Percentiles rank a stretch among this genome's conserved stretches.
Conservation (phyloP, 2,329 filamentous ascomycete species). For the Dendryphion nanum region DNA sequence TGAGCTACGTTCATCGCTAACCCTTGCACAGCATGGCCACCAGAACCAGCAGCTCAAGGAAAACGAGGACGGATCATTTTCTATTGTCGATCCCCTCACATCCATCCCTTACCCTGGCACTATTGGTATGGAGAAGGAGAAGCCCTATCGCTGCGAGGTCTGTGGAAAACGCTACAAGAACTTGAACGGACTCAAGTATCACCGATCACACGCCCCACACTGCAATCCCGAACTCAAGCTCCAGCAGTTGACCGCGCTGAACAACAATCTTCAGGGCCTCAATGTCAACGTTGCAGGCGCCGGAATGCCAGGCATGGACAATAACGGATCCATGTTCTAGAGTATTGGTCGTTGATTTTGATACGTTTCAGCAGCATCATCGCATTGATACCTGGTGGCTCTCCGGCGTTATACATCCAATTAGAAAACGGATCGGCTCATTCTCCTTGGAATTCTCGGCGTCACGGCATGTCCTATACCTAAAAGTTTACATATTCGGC, state of each 20-base stretch:
- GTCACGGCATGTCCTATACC: not conserved
- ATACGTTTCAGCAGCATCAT: conserved; percentile 6
- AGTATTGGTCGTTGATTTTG: too few relatives aligned
- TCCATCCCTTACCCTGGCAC: conserved; percentile 93
- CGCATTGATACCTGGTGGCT: conserved; percentile 9
- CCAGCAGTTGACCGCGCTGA: conserved; percentile 38
- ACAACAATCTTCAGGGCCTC: conserved; percentile 37
- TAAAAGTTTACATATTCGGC: conserved; percentile 1
- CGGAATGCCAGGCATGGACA: conserved; percentile 57
- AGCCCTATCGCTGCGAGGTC: conserved; percentile 94
- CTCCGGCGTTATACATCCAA: conserved; percentile 13
- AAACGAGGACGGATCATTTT: conserved; percentile 95
- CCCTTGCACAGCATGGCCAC: conserved; percentile 70
- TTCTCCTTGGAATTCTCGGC: not conserved
- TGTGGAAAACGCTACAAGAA: conserved; percentile 99
- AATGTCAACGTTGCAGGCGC: conserved; percentile 49
- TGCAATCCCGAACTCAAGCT: conserved; percentile 81
- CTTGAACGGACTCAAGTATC: conserved; percentile 95
- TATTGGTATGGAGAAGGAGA: conserved; percentile 99
- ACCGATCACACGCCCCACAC: conserved; percentile 69
- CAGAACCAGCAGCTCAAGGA: conserved; percentile 96
- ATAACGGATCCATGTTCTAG: conserved; percentile 50
- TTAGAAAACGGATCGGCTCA: not conserved
- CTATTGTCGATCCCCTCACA: conserved; percentile 95
- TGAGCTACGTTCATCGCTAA: conserved; percentile 6